Conservation (phyloP, 345 rosid species). For the Dipteronia dyeriana region DNA sequence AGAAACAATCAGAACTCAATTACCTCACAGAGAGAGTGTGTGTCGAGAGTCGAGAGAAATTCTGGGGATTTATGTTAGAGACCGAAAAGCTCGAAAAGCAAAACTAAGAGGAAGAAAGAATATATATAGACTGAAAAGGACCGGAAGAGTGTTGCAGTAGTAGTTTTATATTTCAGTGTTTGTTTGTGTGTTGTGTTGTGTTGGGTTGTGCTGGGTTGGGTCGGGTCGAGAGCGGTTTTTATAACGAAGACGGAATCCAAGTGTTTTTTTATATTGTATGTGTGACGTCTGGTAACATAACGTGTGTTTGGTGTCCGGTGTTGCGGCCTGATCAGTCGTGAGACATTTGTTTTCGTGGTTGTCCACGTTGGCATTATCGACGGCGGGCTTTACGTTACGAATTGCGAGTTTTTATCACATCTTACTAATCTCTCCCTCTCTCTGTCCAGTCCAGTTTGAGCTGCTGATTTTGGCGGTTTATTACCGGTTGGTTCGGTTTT, state of each 20-base stretch:
- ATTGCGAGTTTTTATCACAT: no score
- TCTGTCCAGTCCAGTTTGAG: no score
- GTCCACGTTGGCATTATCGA: constrained; percentile 14
- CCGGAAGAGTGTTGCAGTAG: not conserved
- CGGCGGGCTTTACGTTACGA: constrained; percentile 8
- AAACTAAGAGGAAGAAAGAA: constrained; percentile 9
- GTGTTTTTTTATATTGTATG: not conserved
- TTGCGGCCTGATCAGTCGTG: not conserved
- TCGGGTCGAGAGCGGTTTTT: not conserved
- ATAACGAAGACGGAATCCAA: constrained; percentile 37
- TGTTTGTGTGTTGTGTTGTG: not conserved
- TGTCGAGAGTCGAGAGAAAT: constrained; percentile 23
- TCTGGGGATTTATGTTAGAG: constrained; percentile 39
- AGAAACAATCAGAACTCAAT: constrained; percentile 2
- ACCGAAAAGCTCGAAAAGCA: constrained; percentile 33
- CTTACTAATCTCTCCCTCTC: no score
- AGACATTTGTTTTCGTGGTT: not conserved
- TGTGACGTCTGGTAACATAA: constrained; percentile 4
- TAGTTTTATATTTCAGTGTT: not conserved
- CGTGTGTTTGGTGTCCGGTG: constrained; percentile 37
- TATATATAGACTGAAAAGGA: not conserved
- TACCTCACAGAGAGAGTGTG: constrained; percentile 19
- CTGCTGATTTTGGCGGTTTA: no score
- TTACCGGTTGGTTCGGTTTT: no score
- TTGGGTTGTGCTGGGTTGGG: not conserved